Percentiles rank a stretch among this genome's conserved stretches.
These are phyloP conservation scores for Trypanosoma caninum DNA, from an alignment of 208 protist genomes.

Conservation along the genomic window DNA sequence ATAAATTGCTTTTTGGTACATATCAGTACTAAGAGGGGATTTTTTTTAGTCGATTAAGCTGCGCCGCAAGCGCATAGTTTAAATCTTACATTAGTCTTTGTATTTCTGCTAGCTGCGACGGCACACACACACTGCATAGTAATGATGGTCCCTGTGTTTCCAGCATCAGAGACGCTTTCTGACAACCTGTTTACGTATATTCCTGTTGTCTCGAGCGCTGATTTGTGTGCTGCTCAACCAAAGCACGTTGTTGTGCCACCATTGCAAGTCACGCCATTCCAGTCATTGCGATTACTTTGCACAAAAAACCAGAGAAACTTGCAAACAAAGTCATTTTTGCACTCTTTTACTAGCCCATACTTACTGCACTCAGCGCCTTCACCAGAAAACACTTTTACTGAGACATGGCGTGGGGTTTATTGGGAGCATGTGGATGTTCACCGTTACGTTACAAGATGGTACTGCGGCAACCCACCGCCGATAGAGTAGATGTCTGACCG, in stretches of 20 bases:
- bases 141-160: conserved; percentile 1
- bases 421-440: conserved; percentile 81
- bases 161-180: conserved; percentile 1
- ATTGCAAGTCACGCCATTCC: background rate
- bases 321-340: conserved; percentile 1
- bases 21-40: no score
- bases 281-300: background rate
- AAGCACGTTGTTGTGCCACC: conserved; percentile 33
- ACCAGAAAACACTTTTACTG: background rate
- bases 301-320: conserved; percentile 2
- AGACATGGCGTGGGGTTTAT: conserved; percentile 55
- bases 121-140: no score
- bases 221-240: conserved; percentile 28
- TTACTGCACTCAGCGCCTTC: conserved; percentile 58
- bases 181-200: conserved; percentile 1
- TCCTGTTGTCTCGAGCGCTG: conserved; percentile 34
- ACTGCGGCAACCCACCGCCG: conserved; percentile 51
- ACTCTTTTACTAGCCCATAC: conserved; percentile 43
- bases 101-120: no score
- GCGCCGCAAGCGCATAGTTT: background rate
- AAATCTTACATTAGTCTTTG: background rate
- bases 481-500: conserved; percentile 27
- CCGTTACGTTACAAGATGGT: conserved; percentile 69
- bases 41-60: background rate
- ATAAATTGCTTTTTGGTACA: no score